These are phyloP conservation scores for Psilocybe tampanensis DNA, from an alignment of 768 basidiomycete species.

Conservation along the genomic window DNA sequence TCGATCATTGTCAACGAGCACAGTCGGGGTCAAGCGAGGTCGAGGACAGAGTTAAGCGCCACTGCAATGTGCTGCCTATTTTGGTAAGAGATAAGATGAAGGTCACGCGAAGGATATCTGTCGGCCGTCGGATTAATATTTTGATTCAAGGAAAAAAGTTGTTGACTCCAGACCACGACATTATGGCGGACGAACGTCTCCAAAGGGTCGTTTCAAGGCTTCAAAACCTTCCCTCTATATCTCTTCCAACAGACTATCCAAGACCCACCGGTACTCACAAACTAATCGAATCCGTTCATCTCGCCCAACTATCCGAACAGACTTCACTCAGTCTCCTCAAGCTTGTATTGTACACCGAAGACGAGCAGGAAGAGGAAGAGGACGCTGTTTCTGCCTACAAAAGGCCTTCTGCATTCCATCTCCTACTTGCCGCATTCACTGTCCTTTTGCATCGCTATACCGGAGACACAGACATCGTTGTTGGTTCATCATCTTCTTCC, in stretches of 20 bases:
- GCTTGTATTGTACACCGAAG: constrained; percentile 74
- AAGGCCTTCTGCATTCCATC: constrained; percentile 84
- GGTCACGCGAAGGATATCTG: constrained; percentile 1
- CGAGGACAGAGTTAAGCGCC: no score
- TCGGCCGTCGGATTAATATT: constrained; percentile 10
- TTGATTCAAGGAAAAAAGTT: background rate
- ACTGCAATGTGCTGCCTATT: background rate
- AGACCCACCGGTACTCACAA: constrained; percentile 72
- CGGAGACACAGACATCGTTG: constrained; percentile 90
- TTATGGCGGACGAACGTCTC: constrained; percentile 50
- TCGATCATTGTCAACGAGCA: no score
- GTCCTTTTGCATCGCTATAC: constrained; percentile 94
- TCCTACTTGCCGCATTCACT: constrained; percentile 89
- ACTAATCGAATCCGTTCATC: constrained; percentile 83
- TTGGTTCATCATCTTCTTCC: constrained; percentile 83
- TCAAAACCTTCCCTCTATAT: constrained; percentile 84
- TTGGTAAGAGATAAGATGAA: constrained; percentile 6
- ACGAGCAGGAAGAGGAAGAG: constrained; percentile 53
- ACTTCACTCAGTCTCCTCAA: constrained; percentile 81
- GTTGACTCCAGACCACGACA: constrained; percentile 8
- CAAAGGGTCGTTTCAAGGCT: constrained; percentile 64
- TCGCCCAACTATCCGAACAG: constrained; percentile 70
- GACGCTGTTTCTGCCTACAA: constrained; percentile 35
- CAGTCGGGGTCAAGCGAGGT: no score
- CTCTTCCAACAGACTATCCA: constrained; percentile 95